Conservation (phyloP, 208 protist genomes). For the Trypanosomatidae sp. region DNA sequence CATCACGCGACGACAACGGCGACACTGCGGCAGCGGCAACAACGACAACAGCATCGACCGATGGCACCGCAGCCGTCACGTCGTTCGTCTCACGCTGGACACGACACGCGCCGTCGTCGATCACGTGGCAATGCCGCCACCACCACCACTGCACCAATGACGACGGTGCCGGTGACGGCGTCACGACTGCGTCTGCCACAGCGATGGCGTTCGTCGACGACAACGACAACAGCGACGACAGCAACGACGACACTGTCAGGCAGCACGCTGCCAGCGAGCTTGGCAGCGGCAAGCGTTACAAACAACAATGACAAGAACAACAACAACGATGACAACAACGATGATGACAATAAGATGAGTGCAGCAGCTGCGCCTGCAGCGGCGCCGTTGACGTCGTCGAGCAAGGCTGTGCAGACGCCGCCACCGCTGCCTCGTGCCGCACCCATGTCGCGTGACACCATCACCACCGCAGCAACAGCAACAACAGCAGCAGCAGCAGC, state of each 20-base stretch:
- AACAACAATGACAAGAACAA: neutral
- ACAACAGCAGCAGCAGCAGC: neutral
- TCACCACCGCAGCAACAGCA: neutral
- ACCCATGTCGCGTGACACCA: neutral
- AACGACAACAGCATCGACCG: neutral
- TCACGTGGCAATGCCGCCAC: neutral
- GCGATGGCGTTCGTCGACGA: neutral
- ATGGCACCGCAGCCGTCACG: neutral
- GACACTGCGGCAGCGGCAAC: constrained; percentile 2
- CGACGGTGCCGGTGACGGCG: neutral
- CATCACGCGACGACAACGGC: no score
- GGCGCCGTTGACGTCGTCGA: neutral
- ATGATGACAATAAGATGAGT: neutral
- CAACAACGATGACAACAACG: neutral
- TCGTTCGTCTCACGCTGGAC: neutral
- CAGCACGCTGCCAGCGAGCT: neutral
- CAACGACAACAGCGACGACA: neutral
- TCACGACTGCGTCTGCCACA: neutral
- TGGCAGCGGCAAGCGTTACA: neutral
- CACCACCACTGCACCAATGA: neutral
- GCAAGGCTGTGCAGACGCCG: neutral
- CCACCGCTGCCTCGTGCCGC: neutral
- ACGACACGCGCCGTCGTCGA: neutral
- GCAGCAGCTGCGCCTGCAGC: neutral
- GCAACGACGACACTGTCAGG: no score